phyloP scores from a whole-genome alignment of 805 yeast species.

The Komagataella phaffii region DNA sequence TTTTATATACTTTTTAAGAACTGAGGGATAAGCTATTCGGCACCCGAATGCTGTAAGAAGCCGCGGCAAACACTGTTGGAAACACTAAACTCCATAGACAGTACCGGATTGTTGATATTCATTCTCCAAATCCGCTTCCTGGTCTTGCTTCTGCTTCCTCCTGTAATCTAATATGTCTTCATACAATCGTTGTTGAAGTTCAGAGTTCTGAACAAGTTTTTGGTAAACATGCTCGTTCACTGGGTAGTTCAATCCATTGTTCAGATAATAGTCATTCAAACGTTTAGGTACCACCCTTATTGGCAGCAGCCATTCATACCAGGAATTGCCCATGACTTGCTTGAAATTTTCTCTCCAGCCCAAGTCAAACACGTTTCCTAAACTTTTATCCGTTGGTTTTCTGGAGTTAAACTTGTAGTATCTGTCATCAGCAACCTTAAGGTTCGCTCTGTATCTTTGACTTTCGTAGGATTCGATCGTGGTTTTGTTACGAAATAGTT shows the following conservation, averaged over 20 bases:
- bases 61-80: background rate
- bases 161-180: slow-evolving; percentile 21
- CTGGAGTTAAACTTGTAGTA: slow-evolving; percentile 21
- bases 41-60: background rate
- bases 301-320: slow-evolving; percentile 68
- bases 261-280: slow-evolving; percentile 6
- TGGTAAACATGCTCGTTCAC: slow-evolving; percentile 28
- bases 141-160: slow-evolving; percentile 9
- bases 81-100: background rate
- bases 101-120: slow-evolving; percentile 1
- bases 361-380: slow-evolving; percentile 66
- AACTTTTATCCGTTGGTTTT: slow-evolving; percentile 26
- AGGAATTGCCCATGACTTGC: slow-evolving; percentile 57
- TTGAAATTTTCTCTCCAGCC: slow-evolving; percentile 54
- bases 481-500: slow-evolving; percentile 53
- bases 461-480: slow-evolving; percentile 67
- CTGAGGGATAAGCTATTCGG: background rate
- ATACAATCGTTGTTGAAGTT: slow-evolving; percentile 30
- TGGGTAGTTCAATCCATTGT: slow-evolving; percentile 39
- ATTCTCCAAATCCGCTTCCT: slow-evolving; percentile 7
- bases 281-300: slow-evolving; percentile 3
- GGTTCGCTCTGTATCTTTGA: slow-evolving; percentile 29
- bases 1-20: background rate
- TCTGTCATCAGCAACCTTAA: slow-evolving; percentile 18
- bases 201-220: slow-evolving; percentile 24